phyloP scores from a whole-genome alignment of 2,329 filamentous ascomycete species.

The Epicoccum sorghinum region DNA sequence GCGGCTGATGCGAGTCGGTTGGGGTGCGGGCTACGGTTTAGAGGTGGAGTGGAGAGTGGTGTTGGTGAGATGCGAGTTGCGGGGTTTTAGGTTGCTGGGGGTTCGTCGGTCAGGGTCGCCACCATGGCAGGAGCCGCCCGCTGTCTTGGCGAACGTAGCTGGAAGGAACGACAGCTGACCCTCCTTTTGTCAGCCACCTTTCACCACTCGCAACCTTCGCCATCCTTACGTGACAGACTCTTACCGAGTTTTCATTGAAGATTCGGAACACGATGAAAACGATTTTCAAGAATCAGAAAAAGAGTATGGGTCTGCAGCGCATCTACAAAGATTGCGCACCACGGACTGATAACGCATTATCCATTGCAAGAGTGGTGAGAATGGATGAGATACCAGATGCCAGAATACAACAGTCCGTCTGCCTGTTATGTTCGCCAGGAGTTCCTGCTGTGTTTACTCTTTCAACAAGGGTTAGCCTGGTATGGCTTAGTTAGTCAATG shows the following conservation, averaged over 20 bases:
- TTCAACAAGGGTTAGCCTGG: background rate
- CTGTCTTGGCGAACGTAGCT: slow-evolving; percentile 1
- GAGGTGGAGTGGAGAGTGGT: slow-evolving; percentile 6
- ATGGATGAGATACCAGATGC: too few species aligned
- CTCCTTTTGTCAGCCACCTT: background rate
- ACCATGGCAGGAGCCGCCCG: slow-evolving; percentile 4
- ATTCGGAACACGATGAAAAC: too few species aligned
- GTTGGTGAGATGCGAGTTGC: slow-evolving; percentile 1
- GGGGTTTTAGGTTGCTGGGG: slow-evolving; percentile 3
- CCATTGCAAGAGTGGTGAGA: too few species aligned
- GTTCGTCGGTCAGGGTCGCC: background rate
- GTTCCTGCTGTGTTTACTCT: background rate
- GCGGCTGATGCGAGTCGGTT: slow-evolving; percentile 28
- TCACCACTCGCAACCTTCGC: background rate
- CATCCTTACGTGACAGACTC: background rate
- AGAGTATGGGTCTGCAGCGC: too few species aligned
- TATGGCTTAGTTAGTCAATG: background rate
- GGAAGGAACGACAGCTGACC: slow-evolving; percentile 4
- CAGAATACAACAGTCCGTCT: too few species aligned
- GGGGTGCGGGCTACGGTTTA: background rate
- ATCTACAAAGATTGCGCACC: too few species aligned
- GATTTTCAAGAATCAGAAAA: too few species aligned
- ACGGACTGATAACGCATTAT: too few species aligned
- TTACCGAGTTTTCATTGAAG: too few species aligned
- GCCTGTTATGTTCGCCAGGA: background rate